Evolutionary conservation across 352 stramenopile species (phyloP).

Genomic region (Peronospora destructor): DNA sequence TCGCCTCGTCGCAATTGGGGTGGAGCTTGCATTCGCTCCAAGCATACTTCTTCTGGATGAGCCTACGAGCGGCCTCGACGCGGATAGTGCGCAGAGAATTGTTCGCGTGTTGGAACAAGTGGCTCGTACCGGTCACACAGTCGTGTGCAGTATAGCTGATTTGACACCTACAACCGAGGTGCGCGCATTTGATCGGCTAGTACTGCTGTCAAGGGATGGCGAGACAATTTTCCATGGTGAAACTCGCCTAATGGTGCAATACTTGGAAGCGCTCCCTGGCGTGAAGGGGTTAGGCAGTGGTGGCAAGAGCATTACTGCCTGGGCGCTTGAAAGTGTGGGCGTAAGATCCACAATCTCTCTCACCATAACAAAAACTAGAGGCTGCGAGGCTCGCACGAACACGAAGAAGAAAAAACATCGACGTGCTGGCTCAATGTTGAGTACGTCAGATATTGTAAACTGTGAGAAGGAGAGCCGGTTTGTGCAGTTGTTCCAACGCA

Average conservation of each 20-base stretch:
- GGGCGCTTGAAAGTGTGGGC: constrained; percentile 22
- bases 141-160: constrained; percentile 22
- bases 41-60: constrained; percentile 23
- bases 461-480: constrained; percentile 16
- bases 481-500: constrained; percentile 24
- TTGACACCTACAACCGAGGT: constrained; percentile 7
- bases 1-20: constrained; percentile 23
- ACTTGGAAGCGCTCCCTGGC: constrained; percentile 16
- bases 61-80: constrained; percentile 18
- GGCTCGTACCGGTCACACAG: constrained; percentile 17
- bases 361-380: constrained; percentile 6
- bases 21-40: constrained; percentile 21
- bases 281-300: constrained; percentile 18
- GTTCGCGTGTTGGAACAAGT: constrained; percentile 20
- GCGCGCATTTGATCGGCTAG: constrained; percentile 16
- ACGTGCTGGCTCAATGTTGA: constrained; percentile 6
- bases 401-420: constrained; percentile 17
- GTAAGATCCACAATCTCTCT: not conserved
- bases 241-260: constrained; percentile 12
- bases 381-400: constrained; percentile 6
- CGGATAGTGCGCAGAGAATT: constrained; percentile 11
- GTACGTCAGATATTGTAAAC: not conserved
- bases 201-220: constrained; percentile 20
- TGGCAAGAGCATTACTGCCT: constrained; percentile 17
- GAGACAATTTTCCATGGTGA: constrained; percentile 25